phyloP scores from a whole-genome alignment of 306 rosid genomes.

The Quercus alba region DNA sequence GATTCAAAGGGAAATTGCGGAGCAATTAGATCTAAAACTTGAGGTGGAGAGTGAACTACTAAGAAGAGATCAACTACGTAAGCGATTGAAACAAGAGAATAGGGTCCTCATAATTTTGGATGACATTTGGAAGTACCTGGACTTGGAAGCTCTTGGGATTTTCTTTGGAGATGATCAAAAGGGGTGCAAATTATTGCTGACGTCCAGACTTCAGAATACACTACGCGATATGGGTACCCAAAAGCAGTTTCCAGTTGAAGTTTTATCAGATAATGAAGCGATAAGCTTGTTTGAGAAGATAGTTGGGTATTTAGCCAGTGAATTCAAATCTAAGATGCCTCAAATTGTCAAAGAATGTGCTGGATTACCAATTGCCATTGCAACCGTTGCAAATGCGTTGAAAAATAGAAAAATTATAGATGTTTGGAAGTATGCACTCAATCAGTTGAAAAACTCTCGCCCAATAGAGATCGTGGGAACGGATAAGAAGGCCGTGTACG shows the following conservation, averaged over 20 bases:
- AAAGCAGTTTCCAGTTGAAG: neutral
- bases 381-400: no score
- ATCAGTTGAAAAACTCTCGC: neutral
- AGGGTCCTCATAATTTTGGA: neutral
- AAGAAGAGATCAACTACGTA: neutral
- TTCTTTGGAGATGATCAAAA: neutral
- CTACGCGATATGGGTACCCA: neutral
- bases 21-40: slow-evolving; percentile 21
- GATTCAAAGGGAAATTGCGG: slow-evolving; percentile 28
- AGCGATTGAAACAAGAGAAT: neutral
- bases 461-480: no score
- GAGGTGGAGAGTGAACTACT: slow-evolving; percentile 19
- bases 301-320: no score
- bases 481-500: no score
- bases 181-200: slow-evolving; percentile 3
- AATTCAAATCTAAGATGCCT: no score
- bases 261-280: neutral
- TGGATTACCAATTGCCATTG: no score
- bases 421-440: neutral
- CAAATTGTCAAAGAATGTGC: no score
- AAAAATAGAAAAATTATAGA: rapidly evolving
- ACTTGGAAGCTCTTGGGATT: slow-evolving; percentile 2
- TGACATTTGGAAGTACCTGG: slow-evolving; percentile 12
- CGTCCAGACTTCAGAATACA: neutral
- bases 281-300: neutral